A percentile compares a stretch with the other conserved stretches of the same genome.
Conservation (phyloP, 352 stramenopile species). For the Peronosclerospora sorghi region DNA sequence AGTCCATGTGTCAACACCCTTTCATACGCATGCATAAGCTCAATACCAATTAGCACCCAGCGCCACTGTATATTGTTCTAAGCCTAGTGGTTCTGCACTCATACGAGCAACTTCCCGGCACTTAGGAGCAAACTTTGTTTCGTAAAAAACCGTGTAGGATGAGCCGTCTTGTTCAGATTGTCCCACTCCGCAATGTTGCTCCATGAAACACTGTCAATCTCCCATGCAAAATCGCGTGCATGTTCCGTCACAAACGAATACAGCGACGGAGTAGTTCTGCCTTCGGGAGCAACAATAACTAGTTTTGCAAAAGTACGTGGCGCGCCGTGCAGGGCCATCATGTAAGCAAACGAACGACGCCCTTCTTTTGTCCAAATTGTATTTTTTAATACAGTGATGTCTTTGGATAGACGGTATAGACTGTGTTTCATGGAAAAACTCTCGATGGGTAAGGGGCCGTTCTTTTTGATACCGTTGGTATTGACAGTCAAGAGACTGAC, state of each 20-base stretch:
- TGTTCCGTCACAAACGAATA: slow-evolving; percentile 22
- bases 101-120: slow-evolving; percentile 69
- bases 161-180: slow-evolving; percentile 71
- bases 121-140: slow-evolving; percentile 61
- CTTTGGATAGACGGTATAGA: no score
- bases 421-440: no score
- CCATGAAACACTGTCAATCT: slow-evolving; percentile 75
- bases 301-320: slow-evolving; percentile 68
- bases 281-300: slow-evolving; percentile 20
- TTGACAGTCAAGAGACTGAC: no score
- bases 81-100: slow-evolving; percentile 64
- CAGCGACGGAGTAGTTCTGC: slow-evolving; percentile 16
- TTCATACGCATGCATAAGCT: slow-evolving; percentile 81
- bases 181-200: slow-evolving; percentile 75
- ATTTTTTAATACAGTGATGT: slow-evolving; percentile 54
- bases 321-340: slow-evolving; percentile 63
- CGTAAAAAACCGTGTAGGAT: slow-evolving; percentile 48
- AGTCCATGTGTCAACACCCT: slow-evolving; percentile 69
- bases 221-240: slow-evolving; percentile 49
- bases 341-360: slow-evolving; percentile 66
- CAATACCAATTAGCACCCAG: slow-evolving; percentile 69
- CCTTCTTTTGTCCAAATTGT: slow-evolving; percentile 83
- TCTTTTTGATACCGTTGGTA: no score
- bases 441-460: no score
- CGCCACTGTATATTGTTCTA: slow-evolving; percentile 61